Base-by-base conservation (phyloP, 331 rosid species). In the Cydonia oblonga region DNA sequence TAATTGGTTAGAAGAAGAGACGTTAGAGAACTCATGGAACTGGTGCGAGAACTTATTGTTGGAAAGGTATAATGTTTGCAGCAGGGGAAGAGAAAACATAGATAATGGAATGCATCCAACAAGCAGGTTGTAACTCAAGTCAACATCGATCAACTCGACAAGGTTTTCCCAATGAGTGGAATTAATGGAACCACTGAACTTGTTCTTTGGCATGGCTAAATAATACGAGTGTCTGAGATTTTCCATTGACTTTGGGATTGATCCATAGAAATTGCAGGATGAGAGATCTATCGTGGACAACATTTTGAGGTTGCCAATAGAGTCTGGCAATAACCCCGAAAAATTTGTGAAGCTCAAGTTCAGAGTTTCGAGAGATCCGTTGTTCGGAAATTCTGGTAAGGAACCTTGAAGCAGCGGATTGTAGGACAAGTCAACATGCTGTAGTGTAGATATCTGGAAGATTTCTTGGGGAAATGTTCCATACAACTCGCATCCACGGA, bases 391-490 rank as follows among this genome's bases (percentile, higher is more conserved):
- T 1, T 77, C 38, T 5, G 79, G 82, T 14, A 83, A 57, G 25
- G 75, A 70, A 62, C 81, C 78, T 5, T 76, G 38, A 23, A 83
- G 86, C 22, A 22, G 3, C 0, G 0, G 0, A 60, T 88, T 88
- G 9, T 0, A 0, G 1, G 85, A 81, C 3, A 80, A 6, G 38
- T 81, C 77, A 24, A 88, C 33, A 9, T 19, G 62, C 9, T 59
- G 28, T 4, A 87, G 16, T 24, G 75, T 53, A 61, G 64, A 71
- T 56, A 81, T 22, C 61, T 70, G 68, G 23, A 90, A 87, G 35
- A 90, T 82, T 6, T 75, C 46, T 7, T 15, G 9, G 0, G 92
- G 90, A 78, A 90, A 87, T 18, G 15, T 62, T 29, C 88, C 92
- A 3, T 2, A 14, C 80, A 87, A 78, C 3, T 46, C 28, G 0